phyloP scores from a whole-genome alignment of 805 yeast genomes.

The Komagataella kurtzmanii region DNA sequence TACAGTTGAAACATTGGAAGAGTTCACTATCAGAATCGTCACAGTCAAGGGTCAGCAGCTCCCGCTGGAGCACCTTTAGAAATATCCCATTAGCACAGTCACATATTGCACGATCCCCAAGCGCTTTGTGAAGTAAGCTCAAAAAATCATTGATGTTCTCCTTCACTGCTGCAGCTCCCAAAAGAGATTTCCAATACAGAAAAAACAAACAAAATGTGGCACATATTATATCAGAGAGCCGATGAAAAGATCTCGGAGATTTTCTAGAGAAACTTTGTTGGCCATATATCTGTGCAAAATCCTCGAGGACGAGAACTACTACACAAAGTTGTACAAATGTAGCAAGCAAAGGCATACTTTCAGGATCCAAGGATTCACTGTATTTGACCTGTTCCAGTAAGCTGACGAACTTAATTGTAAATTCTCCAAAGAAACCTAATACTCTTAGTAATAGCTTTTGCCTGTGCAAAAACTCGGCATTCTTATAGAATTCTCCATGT shows the following conservation, averaged over 20 bases:
- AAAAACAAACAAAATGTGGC: conserved; percentile 22
- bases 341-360: conserved; percentile 2
- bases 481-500: conserved; percentile 10
- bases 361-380: neutral
- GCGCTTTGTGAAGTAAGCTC: conserved; percentile 53
- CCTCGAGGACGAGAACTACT: conserved; percentile 38
- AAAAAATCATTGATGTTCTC: conserved; percentile 28
- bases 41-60: conserved; percentile 28
- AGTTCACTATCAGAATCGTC: conserved; percentile 49
- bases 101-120: conserved; percentile 64
- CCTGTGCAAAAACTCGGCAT: conserved; percentile 19
- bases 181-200: conserved; percentile 17
- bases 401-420: conserved; percentile 23
- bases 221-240: conserved; percentile 30
- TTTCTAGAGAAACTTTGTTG: conserved; percentile 26
- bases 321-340: conserved; percentile 29
- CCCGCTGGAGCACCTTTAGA: conserved; percentile 42
- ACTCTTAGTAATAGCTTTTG: conserved; percentile 30
- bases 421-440: conserved; percentile 40
- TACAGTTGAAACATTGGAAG: conserved; percentile 67
- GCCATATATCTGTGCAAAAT: conserved; percentile 25
- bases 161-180: neutral
- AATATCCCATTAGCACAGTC: conserved; percentile 49
- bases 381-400: conserved; percentile 10
- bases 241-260: conserved; percentile 26